These are phyloP conservation scores for Mucor circinelloides DNA, from an alignment of 371 early-diverging fungal species.

Conservation along the genomic window DNA sequence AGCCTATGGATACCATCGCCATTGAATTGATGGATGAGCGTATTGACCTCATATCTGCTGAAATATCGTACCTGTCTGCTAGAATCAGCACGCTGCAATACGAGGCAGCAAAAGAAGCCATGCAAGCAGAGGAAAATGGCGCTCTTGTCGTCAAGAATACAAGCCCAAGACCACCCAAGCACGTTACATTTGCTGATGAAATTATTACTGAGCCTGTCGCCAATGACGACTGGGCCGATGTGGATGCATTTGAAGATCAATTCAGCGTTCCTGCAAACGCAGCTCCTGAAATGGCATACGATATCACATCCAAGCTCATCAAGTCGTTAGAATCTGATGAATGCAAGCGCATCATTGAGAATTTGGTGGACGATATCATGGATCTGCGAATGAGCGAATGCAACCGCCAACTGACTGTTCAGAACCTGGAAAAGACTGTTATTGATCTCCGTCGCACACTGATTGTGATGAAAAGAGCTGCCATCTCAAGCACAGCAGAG, in stretches of 20 bases:
- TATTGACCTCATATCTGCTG: constrained; percentile 75
- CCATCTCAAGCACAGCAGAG: constrained; percentile 70
- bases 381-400: constrained; percentile 66
- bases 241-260: constrained; percentile 58
- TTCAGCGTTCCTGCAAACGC: constrained; percentile 53
- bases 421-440: constrained; percentile 70
- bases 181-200: constrained; percentile 53
- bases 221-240: constrained; percentile 45
- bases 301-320: constrained; percentile 63
- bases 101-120: constrained; percentile 50
- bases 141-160: constrained; percentile 19
- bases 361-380: constrained; percentile 81
- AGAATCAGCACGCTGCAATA: constrained; percentile 64
- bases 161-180: constrained; percentile 35
- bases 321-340: constrained; percentile 71
- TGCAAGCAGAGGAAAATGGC: constrained; percentile 52
- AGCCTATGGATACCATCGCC: constrained; percentile 46
- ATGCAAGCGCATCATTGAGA: constrained; percentile 67
- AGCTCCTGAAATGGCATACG: constrained; percentile 63
- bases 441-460: constrained; percentile 72
- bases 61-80: constrained; percentile 71
- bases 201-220: constrained; percentile 30
- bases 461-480: constrained; percentile 76
- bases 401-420: constrained; percentile 58
- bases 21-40: constrained; percentile 76